These are phyloP conservation scores for Plasmodium coatneyi DNA, from an alignment of 169 alveolate species.

Conservation along the genomic window DNA sequence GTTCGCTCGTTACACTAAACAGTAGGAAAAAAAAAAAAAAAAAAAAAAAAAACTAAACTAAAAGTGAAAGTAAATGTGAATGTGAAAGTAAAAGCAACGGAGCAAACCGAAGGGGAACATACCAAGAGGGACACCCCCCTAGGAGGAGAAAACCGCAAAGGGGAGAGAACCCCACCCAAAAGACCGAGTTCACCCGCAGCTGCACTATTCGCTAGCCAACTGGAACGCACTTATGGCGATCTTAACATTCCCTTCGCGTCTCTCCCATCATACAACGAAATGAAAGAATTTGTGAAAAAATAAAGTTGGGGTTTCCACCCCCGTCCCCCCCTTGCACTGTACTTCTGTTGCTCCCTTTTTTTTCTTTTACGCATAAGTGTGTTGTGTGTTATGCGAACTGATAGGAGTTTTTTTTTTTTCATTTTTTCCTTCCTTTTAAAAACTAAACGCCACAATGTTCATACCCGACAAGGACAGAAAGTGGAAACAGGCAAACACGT, in stretches of 20 bases:
- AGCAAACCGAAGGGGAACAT: background rate
- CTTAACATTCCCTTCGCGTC: background rate
- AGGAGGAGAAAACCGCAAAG: background rate
- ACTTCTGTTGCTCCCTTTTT: background rate
- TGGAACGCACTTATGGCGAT: background rate
- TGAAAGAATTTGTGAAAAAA: background rate
- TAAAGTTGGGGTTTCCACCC: background rate
- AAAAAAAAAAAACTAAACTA: background rate
- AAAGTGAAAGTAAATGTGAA: no score
- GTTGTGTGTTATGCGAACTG: background rate
- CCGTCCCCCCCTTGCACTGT: background rate
- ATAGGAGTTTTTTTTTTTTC: background rate
- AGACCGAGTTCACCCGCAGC: background rate
- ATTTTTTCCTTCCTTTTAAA: background rate
- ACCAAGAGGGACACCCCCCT: background rate
- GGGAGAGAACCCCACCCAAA: background rate
- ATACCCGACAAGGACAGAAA: background rate
- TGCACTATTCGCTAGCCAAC: background rate
- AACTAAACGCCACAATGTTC: background rate
- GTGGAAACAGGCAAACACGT: background rate
- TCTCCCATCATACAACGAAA: background rate
- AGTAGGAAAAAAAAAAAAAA: background rate
- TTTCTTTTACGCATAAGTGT: background rate
- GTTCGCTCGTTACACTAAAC: background rate
- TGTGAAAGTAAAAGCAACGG: background rate